Evolutionary conservation across 768 basidiomycete species (phyloP), one percentile per base, ranked within the genome.

Genomic region (Auriscalpium microsporum): DNA sequence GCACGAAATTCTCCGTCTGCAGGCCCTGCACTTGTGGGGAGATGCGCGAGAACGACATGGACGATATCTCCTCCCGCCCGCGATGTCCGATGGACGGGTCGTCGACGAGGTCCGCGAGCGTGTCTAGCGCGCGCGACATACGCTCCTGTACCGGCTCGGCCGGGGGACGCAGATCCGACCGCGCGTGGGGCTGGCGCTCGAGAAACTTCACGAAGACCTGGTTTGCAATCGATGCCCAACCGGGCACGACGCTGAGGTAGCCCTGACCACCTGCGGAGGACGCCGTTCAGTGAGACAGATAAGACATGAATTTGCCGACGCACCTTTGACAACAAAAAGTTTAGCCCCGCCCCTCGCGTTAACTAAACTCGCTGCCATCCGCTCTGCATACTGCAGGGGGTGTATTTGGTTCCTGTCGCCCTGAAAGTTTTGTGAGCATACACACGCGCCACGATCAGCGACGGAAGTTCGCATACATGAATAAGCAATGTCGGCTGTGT

Each of bases 171-270:
- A 59, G 35, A 10, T 60, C 53, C 6, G 58, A 55, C 14, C 50
- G 52, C 21, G 34, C 46, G 42, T 53, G 48, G 11, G 64, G 58
- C 11, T 55, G 59, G 4, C 59, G 53, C n/a, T 55, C 37, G 16
- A 65, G 57, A 54, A 65, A 65, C 23, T 57, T 57, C 13, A 55
- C 55, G 45, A 62, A 64, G 8, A 65, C 64, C 6, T 64, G 61
- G 49, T 65, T 62, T 23, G 63, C 50, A 47, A 65, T 62, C 3
- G 64, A 61, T 8, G 64, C 61, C 8, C 33, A 54, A 11, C 58
- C 53, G 2, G 64, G 64, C 10, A 65, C 54, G 8, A 64, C 57
- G 47, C 55, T 53, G 5, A 64, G 50, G 17, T 54, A 62, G 34
- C 58, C 61, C 19, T 58, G 53, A 1, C 55, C 55, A n/a, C 61